Evolutionary conservation across 1,139 yeast species (phyloP).

Genomic region (Kodamaea suecica): DNA sequence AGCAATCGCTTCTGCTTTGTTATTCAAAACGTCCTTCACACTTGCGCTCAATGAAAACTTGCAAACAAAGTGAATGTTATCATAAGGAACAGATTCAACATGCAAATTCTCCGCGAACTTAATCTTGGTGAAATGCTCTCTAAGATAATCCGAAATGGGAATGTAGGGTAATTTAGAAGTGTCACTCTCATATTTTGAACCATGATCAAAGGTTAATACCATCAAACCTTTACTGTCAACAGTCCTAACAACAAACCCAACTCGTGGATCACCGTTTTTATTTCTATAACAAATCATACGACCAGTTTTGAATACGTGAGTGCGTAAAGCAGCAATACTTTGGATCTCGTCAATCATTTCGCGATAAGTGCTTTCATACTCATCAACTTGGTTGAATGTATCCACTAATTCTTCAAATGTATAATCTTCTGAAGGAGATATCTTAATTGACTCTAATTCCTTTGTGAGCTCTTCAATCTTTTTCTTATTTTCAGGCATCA

Average conservation of each 20-base stretch:
- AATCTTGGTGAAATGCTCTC: constrained; percentile 27
- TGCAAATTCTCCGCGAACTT: constrained; percentile 31
- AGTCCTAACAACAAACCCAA: constrained; percentile 55
- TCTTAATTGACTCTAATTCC: constrained; percentile 38
- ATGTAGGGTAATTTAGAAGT: constrained; percentile 48
- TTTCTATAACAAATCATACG: constrained; percentile 61
- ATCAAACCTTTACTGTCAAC: constrained; percentile 27
- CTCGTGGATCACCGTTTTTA: constrained; percentile 33
- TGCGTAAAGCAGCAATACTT: constrained; percentile 44
- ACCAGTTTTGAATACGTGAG: constrained; percentile 50
- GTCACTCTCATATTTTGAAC: constrained; percentile 32
- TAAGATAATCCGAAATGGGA: constrained; percentile 31
- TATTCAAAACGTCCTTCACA: constrained; percentile 43
- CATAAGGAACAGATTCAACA: constrained; percentile 46
- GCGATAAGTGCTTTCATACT: constrained; percentile 42
- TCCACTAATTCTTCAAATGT: constrained; percentile 40
- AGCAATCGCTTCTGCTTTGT: constrained; percentile 39
- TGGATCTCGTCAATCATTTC: constrained; percentile 48
- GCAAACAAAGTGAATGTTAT: constrained; percentile 50
- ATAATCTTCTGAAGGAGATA: constrained; percentile 39
- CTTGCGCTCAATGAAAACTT: constrained; percentile 40
- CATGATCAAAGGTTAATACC: constrained; percentile 46
- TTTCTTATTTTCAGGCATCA: constrained; percentile 82
- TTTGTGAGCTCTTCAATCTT: constrained; percentile 53
- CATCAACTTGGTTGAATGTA: constrained; percentile 43